These are phyloP conservation scores for Aulographum hederae DNA, from an alignment of 2,329 filamentous ascomycete species.

Conservation along the genomic window DNA sequence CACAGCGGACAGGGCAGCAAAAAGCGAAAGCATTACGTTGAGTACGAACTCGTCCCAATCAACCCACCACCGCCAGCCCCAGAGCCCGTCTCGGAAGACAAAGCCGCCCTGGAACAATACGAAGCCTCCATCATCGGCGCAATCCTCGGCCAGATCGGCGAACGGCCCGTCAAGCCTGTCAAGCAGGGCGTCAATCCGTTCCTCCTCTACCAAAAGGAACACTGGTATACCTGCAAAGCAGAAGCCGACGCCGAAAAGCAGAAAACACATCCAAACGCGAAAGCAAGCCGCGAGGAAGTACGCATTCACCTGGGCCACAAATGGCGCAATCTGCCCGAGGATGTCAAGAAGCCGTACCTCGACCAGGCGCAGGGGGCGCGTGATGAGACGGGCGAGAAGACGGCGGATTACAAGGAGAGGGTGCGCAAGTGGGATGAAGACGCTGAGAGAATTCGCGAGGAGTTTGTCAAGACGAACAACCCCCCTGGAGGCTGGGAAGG, in stretches of 20 bases:
- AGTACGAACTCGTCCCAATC: too few relatives aligned
- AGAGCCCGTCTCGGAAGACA: slow-evolving; percentile 7
- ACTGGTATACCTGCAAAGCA: slow-evolving; percentile 41
- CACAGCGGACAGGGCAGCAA: neutral
- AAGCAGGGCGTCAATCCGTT: slow-evolving; percentile 73
- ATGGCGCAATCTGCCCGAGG: slow-evolving; percentile 64
- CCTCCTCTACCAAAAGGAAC: slow-evolving; percentile 68
- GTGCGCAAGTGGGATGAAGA: slow-evolving; percentile 54
- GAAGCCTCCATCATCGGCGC: slow-evolving; percentile 37
- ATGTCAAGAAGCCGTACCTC: slow-evolving; percentile 59
- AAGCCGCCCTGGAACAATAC: slow-evolving; percentile 20
- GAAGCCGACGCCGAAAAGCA: slow-evolving; percentile 51
- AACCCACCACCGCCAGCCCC: slow-evolving; percentile 5
- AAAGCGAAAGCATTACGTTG: too few relatives aligned
- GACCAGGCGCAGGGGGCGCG: slow-evolving; percentile 49
- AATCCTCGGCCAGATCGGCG: slow-evolving; percentile 48
- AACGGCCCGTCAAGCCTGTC: slow-evolving; percentile 51
- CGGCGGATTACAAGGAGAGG: slow-evolving; percentile 42
- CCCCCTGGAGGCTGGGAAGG: slow-evolving; percentile 8
- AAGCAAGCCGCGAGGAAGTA: slow-evolving; percentile 52
- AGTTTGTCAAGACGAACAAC: slow-evolving; percentile 21
- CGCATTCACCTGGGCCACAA: slow-evolving; percentile 71
- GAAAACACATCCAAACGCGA: slow-evolving; percentile 46
- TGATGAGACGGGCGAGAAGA: slow-evolving; percentile 37
- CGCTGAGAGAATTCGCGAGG: slow-evolving; percentile 29